Base-by-base conservation (phyloP, 768 basidiomycete genomes). In the Pulveroboletus sp. region DNA sequence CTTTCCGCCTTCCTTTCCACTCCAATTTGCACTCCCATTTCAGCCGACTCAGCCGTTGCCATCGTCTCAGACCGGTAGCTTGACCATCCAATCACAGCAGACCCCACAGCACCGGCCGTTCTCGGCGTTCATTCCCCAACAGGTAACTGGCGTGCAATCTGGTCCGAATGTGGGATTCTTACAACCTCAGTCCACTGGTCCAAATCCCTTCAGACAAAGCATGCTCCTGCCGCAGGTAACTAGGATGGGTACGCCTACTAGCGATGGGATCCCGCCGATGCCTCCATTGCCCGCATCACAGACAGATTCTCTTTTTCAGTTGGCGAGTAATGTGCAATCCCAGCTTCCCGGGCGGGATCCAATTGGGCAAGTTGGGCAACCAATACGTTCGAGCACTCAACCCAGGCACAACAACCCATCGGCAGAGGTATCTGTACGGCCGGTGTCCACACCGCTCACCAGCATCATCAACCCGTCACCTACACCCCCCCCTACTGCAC, bases 121-220 rank as follows among this genome's bases (percentile, higher is more conserved):
- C 56, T 76, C 79, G 8, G 61, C 79, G 0, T 82, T 80, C 61
- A 47, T 85, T 28, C 78, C 77, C 50, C 72, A 77, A 21, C 83
- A 86, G 64, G 54, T 68, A 27, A 82, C 81, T 10, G 74, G 74
- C 28, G 60, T 74, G 37, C 56, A 49, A 58, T 57, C 38, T 57
- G 71, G 57, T 47, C 81, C 84, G 47, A 48, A 63, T 48, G 64
- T 70, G 11, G 66, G 71, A 18, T 77, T 83, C 70, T 52, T 81
- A 40, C 82, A 82, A 40, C 73, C 76, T 26, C 76, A 75, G 39
- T 47, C 61, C 26, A 87, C 84, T 8, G 86, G 83, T 17, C 70
- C 74, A 38, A 93, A 93, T 67, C 91, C 90, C 8, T 94, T 94
- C 75, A 76, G 92, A 31, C 89, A 90, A 66, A 88, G 80, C 57